Conservation (phyloP, 83 land plant genomes). For the Picea abies region DNA sequence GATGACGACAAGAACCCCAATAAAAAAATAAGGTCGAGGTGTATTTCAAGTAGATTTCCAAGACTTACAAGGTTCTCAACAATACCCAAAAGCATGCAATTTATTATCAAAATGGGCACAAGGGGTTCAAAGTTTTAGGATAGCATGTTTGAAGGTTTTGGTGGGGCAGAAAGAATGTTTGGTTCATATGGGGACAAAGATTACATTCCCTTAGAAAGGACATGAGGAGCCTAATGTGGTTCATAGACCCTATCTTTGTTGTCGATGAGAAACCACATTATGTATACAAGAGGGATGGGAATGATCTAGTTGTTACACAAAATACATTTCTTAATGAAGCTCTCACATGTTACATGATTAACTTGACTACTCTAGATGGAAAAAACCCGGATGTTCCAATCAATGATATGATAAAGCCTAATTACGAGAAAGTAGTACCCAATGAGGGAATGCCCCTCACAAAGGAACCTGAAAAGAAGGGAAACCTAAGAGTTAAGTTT, state of each 20-base stretch:
- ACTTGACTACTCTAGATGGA: constrained; percentile 45
- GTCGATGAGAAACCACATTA: constrained; percentile 73
- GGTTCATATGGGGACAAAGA: constrained; percentile 48
- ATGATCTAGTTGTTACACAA: constrained; percentile 53
- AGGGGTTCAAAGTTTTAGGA: constrained; percentile 22
- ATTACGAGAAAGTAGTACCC: constrained; percentile 49
- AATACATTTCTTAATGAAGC: constrained; percentile 52
- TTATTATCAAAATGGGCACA: constrained; percentile 38
- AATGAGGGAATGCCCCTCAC: constrained; percentile 59
- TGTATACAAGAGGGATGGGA: constrained; percentile 57
- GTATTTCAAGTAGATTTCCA: constrained; percentile 71
- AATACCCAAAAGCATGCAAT: constrained; percentile 55
- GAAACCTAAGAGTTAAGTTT: constrained; percentile 54
- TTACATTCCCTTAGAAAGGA: constrained; percentile 71
- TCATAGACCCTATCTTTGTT: constrained; percentile 60
- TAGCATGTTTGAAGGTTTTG: constrained; percentile 42
- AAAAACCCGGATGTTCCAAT: constrained; percentile 38
- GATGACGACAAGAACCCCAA: constrained; percentile 57
- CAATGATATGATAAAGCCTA: constrained; percentile 38
- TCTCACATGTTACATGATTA: constrained; percentile 40
- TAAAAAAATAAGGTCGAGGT: constrained; percentile 74
- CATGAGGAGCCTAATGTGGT: constrained; percentile 49
- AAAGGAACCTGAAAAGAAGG: constrained; percentile 49
- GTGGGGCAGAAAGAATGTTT: constrained; percentile 24
- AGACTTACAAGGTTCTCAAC: constrained; percentile 63